Evolutionary conservation across 352 stramenopile species (phyloP).

Genomic region (Pythium coloratum): DNA sequence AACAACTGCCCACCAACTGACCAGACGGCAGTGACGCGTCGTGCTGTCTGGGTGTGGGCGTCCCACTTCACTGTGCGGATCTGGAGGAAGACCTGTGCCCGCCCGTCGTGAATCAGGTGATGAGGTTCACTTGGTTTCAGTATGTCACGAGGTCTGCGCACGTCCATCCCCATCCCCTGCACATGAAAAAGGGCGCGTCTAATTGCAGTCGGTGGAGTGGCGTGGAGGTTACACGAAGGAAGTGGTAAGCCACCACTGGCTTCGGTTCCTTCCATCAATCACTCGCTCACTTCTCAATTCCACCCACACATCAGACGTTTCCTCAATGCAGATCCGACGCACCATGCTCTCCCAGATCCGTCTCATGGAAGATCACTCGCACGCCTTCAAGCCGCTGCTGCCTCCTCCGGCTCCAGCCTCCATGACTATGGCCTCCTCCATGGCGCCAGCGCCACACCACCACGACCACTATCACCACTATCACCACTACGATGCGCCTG

Average conservation of each 20-base stretch:
- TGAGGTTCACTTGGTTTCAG: constrained; percentile 15
- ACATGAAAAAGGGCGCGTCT: neutral
- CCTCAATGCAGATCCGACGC: constrained; percentile 14
- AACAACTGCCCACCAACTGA: constrained; percentile 19
- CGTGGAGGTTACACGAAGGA: neutral
- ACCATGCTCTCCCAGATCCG: constrained; percentile 29
- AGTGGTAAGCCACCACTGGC: neutral
- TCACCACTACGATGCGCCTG: neutral
- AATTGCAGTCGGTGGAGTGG: neutral
- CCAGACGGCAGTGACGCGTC: constrained; percentile 20
- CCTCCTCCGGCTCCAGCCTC: neutral
- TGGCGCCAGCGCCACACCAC: neutral
- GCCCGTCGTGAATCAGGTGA: constrained; percentile 14
- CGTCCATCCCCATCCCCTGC: neutral
- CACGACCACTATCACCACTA: too few species aligned
- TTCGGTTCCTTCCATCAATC: constrained; percentile 2
- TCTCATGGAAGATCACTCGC: constrained; percentile 6
- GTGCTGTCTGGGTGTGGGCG: constrained; percentile 11
- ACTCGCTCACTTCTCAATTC: constrained; percentile 11
- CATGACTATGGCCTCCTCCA: too few species aligned
- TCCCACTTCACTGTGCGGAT: constrained; percentile 7
- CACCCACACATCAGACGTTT: constrained; percentile 3
- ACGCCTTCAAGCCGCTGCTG: constrained; percentile 3
- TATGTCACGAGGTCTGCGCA: neutral
- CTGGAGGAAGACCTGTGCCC: neutral